Evolutionary conservation across 1,284 basidiomycete species (phyloP), one percentile per base, ranked within the genome.

Genomic region (Taiwanofungus camphoratus): DNA sequence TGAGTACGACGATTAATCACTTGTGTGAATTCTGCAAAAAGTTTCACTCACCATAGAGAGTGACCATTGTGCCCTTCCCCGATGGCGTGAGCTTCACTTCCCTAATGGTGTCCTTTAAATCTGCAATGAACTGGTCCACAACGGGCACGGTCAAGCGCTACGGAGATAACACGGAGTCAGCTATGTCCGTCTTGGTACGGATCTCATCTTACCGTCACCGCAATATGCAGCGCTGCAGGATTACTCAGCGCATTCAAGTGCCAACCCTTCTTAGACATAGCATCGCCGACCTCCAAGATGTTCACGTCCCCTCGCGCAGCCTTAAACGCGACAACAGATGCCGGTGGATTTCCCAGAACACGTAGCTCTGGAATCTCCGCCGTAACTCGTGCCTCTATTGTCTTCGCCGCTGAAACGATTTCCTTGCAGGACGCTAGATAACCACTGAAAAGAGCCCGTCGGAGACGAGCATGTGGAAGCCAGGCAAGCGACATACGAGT

Each of bases 221-320:
- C 94, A 54, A 99, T 91, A 65, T 99, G 96, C 35, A 98, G 73
- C 9, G 83, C 94, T 5, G 88, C 72, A 1, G 92, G 90, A 22
- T 80, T 74, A 36, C 71, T 74, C 41, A 99, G 63, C 8, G 84
- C 92, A 58, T 93, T 98, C 50, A 99, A 62, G 67, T 95, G 91
- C 92, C 92, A 94, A 8, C 91, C 91, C 36, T 71, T 73, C 60
- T 82, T 80, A 42, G 77, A 69, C 92, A 98, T 94, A 48, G 69
- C 68, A 66, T 98, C 95, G 0, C 95, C 95, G 1, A 99, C 83
- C 55, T 90, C 89, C 50, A 93, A 77, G 20, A 91, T 79, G 59
- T 84, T 82, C 36, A 87, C 70, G 19, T 67, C 65, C 13, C 60
- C 61, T 52, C 76, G 71, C 44, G 71, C 73, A 9, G 84, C 84